Evolutionary conservation across 208 protist genomes (phyloP).

Genomic region (Zelonia costaricensis): DNA sequence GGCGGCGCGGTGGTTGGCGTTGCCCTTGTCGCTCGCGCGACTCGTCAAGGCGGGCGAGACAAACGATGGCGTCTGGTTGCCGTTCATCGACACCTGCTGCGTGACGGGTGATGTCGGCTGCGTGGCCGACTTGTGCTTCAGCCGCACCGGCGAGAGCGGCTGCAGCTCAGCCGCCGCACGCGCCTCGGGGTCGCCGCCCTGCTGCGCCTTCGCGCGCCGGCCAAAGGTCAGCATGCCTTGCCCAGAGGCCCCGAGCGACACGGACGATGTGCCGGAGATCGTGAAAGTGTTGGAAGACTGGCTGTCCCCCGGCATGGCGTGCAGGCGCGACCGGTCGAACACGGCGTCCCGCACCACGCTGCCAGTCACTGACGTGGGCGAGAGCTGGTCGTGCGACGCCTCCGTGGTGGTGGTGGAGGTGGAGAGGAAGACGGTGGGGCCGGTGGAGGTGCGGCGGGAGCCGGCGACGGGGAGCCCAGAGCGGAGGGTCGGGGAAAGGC

Average conservation of each 20-base stretch:
- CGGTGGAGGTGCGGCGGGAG: neutral
- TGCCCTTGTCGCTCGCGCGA: neutral
- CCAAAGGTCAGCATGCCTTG: no score
- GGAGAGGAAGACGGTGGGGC: neutral
- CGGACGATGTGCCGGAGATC: neutral
- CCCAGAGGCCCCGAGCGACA: no score
- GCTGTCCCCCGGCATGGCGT: neutral
- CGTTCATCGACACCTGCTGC: neutral
- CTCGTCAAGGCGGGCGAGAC: no score
- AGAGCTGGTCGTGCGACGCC: neutral
- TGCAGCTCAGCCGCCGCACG: no score
- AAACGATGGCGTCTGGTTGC: constrained; percentile 5
- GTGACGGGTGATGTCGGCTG: no score
- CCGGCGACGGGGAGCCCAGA: neutral
- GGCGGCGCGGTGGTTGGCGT: neutral
- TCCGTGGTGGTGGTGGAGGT: neutral
- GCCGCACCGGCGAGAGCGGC: no score
- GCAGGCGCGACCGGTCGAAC: neutral
- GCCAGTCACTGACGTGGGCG: neutral
- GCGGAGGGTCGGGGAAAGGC: neutral
- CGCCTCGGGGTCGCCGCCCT: no score
- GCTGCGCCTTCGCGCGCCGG: no score
- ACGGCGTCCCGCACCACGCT: neutral
- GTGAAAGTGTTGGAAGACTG: neutral
- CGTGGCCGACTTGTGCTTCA: no score